Conservation (phyloP, 2,329 filamentous ascomycete species). For the Pseudopithomyces maydicus region DNA sequence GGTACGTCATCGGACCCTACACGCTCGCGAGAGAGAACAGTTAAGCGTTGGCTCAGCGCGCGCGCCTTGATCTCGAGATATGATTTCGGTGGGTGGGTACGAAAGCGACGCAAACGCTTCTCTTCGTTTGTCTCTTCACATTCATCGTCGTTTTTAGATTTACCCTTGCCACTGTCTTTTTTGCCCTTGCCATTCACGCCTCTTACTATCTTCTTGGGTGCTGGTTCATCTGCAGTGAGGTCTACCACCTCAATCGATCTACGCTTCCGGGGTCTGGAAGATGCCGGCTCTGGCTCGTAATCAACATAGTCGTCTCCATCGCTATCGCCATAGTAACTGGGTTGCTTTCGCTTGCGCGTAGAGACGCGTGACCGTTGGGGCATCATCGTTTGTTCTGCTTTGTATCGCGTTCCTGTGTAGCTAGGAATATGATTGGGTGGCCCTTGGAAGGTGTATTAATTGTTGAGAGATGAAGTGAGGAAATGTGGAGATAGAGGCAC, state of each 20-base stretch:
- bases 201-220: constrained; percentile 25
- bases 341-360: constrained; percentile 28
- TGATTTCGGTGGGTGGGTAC: constrained; percentile 49
- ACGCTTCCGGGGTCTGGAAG: neutral
- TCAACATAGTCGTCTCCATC: neutral
- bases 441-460: neutral
- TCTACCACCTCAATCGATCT: constrained; percentile 1
- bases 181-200: constrained; percentile 14
- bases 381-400: neutral
- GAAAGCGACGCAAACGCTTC: constrained; percentile 39
- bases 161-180: constrained; percentile 14
- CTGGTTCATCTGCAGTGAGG: constrained; percentile 6
- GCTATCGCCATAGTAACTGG: constrained; percentile 14
- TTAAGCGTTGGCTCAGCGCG: constrained; percentile 60
- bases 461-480: neutral
- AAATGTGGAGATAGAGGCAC: neutral
- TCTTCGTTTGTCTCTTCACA: too few relatives aligned
- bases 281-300: neutral
- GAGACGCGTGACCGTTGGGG: neutral
- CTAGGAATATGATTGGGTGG: neutral
- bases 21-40: constrained; percentile 58
- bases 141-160: constrained; percentile 20
- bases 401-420: neutral
- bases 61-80: constrained; percentile 56
- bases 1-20: constrained; percentile 51